Evolutionary conservation across 306 rosid genomes (phyloP).

Genomic region (Lathyrus oleraceus): DNA sequence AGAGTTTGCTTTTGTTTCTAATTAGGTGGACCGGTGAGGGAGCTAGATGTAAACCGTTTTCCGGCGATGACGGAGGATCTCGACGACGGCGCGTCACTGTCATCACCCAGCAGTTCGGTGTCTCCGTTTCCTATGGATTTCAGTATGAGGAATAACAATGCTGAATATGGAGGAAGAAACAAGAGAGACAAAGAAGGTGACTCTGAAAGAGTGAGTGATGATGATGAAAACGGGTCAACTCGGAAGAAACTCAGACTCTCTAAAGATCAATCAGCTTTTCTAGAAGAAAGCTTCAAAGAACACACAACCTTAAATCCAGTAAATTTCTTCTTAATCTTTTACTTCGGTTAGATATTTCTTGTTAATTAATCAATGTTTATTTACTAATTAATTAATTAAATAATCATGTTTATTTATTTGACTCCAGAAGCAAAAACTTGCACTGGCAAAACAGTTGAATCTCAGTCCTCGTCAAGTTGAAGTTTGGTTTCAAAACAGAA

Average conservation of each 20-base stretch:
- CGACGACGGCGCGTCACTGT: conserved; percentile 56
- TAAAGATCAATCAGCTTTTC: conserved; percentile 90
- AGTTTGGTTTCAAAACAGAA: conserved; percentile 98
- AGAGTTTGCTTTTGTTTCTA: neutral
- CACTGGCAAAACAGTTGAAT: conserved; percentile 80
- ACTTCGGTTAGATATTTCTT: neutral
- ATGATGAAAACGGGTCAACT: conserved; percentile 80
- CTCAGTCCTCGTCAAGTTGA: conserved; percentile 96
- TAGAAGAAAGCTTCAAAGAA: conserved; percentile 94
- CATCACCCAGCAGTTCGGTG: conserved; percentile 77
- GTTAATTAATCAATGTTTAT: neutral
- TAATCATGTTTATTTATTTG: neutral
- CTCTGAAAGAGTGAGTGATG: conserved; percentile 50
- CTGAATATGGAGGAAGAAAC: conserved; percentile 35
- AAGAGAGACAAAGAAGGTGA: conserved; percentile 65
- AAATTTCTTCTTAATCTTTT: neutral
- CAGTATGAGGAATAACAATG: conserved; percentile 38
- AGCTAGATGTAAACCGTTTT: conserved; percentile 60
- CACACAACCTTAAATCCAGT: conserved; percentile 93
- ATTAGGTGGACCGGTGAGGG: conserved; percentile 50
- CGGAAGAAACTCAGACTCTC: conserved; percentile 95
- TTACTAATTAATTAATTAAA: neutral
- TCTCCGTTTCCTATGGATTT: conserved; percentile 82
- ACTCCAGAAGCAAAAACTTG: conserved; percentile 81
- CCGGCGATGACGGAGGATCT: conserved; percentile 51